A percentile compares a stretch with the other conserved stretches of the same genome.
Conservation (phyloP, 2,329 filamentous ascomycete genomes). For the Microdochium paspali region DNA sequence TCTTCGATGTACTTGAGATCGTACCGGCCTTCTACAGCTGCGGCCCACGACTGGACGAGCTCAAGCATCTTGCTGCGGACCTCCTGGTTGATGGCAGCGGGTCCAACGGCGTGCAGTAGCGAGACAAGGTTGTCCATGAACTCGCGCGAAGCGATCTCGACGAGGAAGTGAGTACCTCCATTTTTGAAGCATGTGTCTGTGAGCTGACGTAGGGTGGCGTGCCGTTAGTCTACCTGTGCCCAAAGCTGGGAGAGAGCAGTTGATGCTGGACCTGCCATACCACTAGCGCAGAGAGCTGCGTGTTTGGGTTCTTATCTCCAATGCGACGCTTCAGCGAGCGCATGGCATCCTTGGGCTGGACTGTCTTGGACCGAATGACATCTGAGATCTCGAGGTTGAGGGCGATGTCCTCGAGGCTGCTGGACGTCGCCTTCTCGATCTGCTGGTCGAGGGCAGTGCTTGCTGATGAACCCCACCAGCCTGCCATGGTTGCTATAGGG, state of each 20-base stretch:
- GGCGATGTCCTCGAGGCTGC: constrained; percentile 95
- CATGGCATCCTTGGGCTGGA: constrained; percentile 97
- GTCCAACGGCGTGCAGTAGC: constrained; percentile 71
- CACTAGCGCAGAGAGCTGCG: constrained; percentile 77
- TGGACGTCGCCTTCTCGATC: constrained; percentile 89
- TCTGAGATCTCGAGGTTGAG: constrained; percentile 98
- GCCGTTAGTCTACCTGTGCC: constrained; percentile 42
- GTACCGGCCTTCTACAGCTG: constrained; percentile 74
- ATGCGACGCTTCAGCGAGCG: constrained; percentile 88
- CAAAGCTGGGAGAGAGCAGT: too few species aligned
- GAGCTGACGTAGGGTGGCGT: constrained; percentile 40
- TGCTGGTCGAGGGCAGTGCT: constrained; percentile 93
- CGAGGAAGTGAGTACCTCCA: constrained; percentile 87
- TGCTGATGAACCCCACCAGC: constrained; percentile 90
- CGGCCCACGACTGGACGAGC: constrained; percentile 87
- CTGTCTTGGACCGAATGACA: constrained; percentile 92
- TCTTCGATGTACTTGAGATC: constrained; percentile 82
- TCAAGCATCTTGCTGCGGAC: constrained; percentile 88
- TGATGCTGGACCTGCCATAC: constrained; percentile 20
- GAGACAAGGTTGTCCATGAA: constrained; percentile 98
- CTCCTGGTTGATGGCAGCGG: constrained; percentile 68
- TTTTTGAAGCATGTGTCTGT: constrained; percentile 99
- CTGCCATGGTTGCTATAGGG: constrained; percentile 57
- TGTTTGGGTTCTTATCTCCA: constrained; percentile 95
- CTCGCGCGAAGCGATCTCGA: constrained; percentile 90